A percentile compares a stretch with the other conserved stretches of the same genome.
Evolutionary conservation across 345 rosid genomes (phyloP).

Genomic region (Gossypium anomalum): DNA sequence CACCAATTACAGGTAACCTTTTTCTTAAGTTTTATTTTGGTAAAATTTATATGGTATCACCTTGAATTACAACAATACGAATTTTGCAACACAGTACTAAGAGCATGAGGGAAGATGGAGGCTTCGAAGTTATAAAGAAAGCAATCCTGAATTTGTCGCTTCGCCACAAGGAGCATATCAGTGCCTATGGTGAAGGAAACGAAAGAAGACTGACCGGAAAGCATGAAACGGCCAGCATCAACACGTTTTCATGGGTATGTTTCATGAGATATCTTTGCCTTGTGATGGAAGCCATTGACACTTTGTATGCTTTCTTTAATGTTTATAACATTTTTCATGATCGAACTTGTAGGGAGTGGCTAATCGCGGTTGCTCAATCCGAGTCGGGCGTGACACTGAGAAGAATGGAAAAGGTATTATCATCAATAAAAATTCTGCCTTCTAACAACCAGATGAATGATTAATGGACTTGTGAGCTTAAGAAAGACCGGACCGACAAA

Average conservation of each 20-base stretch:
- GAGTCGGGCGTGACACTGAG: slow-evolving; percentile 98
- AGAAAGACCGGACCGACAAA: too few relatives aligned
- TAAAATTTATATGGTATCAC: slow-evolving; percentile 21
- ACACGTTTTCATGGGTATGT: slow-evolving; percentile 91
- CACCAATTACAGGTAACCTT: slow-evolving; percentile 68
- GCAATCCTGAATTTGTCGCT: slow-evolving; percentile 89
- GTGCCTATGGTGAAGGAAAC: slow-evolving; percentile 97
- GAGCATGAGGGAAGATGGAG: slow-evolving; percentile 95
- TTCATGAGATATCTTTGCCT: slow-evolving; percentile 1
- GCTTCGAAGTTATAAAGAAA: slow-evolving; percentile 80
- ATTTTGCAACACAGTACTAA: slow-evolving; percentile 53
- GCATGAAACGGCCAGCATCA: slow-evolving; percentile 92
- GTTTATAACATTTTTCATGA: slow-evolving; percentile 5
- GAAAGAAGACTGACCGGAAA: slow-evolving; percentile 96
- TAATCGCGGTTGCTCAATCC: slow-evolving; percentile 92
- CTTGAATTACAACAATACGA: neutral
- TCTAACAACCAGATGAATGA: too few relatives aligned
- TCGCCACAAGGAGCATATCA: slow-evolving; percentile 82
- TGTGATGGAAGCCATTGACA: neutral
- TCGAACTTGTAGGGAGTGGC: slow-evolving; percentile 70
- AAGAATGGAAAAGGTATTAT: slow-evolving; percentile 73
- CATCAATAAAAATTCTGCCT: neutral
- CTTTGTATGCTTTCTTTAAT: neutral
- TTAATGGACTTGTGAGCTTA: too few relatives aligned
- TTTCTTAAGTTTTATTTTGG: neutral